phyloP scores from a whole-genome alignment of 2,329 filamentous ascomycete genomes.

The Fusarium secorum region DNA sequence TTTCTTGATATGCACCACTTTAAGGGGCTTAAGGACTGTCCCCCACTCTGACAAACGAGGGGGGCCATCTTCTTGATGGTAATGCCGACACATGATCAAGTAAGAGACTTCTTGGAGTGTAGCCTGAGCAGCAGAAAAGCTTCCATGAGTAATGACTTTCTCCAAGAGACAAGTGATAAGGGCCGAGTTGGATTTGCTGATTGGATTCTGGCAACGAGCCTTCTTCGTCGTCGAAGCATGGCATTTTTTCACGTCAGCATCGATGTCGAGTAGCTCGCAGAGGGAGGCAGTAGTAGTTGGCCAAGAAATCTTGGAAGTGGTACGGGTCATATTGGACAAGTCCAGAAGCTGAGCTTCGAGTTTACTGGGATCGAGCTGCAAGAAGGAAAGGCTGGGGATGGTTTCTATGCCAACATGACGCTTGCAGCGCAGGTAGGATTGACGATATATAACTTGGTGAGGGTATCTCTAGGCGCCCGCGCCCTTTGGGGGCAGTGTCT shows the following conservation, averaged over 20 bases:
- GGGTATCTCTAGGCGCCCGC: constrained; percentile 23
- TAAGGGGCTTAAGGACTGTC: constrained; percentile 1
- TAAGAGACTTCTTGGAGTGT: constrained; percentile 20
- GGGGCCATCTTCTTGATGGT: background rate
- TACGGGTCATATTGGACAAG: constrained; percentile 12
- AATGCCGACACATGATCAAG: constrained; percentile 26
- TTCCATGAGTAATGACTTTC: constrained; percentile 10
- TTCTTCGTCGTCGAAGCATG: constrained; percentile 1
- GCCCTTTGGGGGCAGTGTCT: constrained; percentile 5
- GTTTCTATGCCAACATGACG: constrained; percentile 31
- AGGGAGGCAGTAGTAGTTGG: constrained; percentile 10
- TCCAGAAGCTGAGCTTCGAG: background rate
- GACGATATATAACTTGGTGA: constrained; percentile 28
- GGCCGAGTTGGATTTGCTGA: constrained; percentile 5
- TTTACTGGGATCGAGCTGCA: background rate
- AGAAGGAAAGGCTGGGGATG: background rate
- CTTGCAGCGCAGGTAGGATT: background rate
- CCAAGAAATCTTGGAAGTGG: constrained; percentile 1
- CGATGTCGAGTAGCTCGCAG: constrained; percentile 11
- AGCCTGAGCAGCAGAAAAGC: constrained; percentile 18
- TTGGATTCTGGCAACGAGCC: background rate
- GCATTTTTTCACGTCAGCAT: constrained; percentile 8
- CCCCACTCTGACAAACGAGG: constrained; percentile 18
- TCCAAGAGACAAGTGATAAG: constrained; percentile 10
- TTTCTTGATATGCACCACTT: background rate